Base-by-base conservation (phyloP, 139 green algal species). In the Ettlia oleoabundans region DNA sequence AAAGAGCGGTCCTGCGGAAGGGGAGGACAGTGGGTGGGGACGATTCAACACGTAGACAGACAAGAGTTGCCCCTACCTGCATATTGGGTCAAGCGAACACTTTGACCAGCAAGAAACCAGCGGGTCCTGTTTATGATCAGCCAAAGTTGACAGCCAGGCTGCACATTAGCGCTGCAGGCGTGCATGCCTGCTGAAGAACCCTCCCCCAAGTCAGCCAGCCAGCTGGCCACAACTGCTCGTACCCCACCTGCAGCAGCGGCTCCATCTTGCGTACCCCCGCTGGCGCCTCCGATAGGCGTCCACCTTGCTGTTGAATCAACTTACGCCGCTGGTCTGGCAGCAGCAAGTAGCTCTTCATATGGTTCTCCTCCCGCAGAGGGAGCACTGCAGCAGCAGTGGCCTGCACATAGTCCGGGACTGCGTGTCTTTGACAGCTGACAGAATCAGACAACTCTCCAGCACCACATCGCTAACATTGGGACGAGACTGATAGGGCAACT, bases 261-360 rank as follows among this genome's bases (percentile, higher is more conserved):
- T 79, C 41, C 37, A 89, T 51, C 7, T 15, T 47, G 1, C 47
- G 37, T 3, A 69, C 81, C 2, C 61, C 88, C 2, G 61, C 5
- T 8, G 79, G 30, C 0, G 43, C 58, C 40, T 62, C 43, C 32
- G 52, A 26, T 24, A 53, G 30, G 63, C 66, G 67, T 51, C 73
- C 41, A 21, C 37, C 55, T 21, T 76, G 77, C 64, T 66, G 32
- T 13, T 43, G 47, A n/a, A 89, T 47, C 66, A 89, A 41, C 6
- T 19, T 35, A 32, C 24, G 6, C 2, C 88, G 84, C 37, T 41
- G 21, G 10, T 33, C 10, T 6, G 83, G 70, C 26, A 71, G 41
- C 41, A 92, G 65, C 66, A 92, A 38, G 63, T 91, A 92, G 0
- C 42, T 33, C 73, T 92, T 92, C 40, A 88, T 83, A 18, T 32